These are phyloP conservation scores for Penicillium oxalicum DNA, from an alignment of 2,329 filamentous ascomycete species.

Conservation along the genomic window DNA sequence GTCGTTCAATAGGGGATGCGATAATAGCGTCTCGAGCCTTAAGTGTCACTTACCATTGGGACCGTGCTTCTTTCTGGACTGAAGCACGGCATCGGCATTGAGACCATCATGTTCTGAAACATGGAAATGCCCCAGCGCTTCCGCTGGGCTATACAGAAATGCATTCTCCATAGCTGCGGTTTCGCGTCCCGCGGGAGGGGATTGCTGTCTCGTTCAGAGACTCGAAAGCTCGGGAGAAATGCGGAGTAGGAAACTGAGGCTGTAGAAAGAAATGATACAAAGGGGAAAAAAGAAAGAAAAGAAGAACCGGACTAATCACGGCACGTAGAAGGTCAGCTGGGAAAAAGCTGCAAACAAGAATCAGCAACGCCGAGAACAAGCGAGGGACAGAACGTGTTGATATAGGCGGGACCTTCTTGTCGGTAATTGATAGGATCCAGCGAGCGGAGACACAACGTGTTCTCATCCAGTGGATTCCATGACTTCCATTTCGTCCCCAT, in stretches of 20 bases:
- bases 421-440: constrained; percentile 9
- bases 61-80: constrained; percentile 46
- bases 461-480: constrained; percentile 20
- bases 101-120: constrained; percentile 48
- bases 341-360: constrained; percentile 8
- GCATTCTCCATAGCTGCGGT: constrained; percentile 47
- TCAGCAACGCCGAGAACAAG: constrained; percentile 6
- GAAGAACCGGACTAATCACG: constrained; percentile 5
- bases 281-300: constrained; percentile 8
- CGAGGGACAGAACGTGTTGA: constrained; percentile 8
- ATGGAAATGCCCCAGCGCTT: constrained; percentile 49
- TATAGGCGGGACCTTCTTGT: constrained; percentile 3
- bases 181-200: constrained; percentile 1
- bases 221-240: neutral
- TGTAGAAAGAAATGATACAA: constrained; percentile 11
- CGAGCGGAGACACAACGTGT: constrained; percentile 24
- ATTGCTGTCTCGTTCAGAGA: neutral
- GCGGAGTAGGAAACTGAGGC: constrained; percentile 13
- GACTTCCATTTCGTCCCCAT: constrained; percentile 5
- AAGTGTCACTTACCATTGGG: constrained; percentile 46
- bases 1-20: neutral
- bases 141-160: constrained; percentile 44
- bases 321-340: constrained; percentile 14
- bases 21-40: neutral
- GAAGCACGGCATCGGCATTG: constrained; percentile 44